A percentile compares a stretch with the other conserved stretches of the same genome.
These are phyloP conservation scores for Cystobasidium tubakii DNA, from an alignment of 768 basidiomycete genomes.

Conservation along the genomic window DNA sequence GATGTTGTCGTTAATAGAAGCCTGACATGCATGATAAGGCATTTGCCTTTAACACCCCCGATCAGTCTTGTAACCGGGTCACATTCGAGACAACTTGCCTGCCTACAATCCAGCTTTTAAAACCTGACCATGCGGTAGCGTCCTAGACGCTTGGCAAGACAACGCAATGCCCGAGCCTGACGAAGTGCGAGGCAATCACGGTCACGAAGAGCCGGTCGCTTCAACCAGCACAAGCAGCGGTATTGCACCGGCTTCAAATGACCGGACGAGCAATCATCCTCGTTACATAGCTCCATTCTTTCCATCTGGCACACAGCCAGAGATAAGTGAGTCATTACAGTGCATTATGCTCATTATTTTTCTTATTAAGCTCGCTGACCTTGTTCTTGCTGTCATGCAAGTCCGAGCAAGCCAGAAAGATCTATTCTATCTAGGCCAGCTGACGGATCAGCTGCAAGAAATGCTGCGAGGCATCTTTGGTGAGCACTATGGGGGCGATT, in stretches of 20 bases:
- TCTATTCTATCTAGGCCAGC: conserved; percentile 44
- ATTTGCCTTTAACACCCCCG: too few species aligned
- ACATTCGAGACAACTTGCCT: not conserved
- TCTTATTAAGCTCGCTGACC: not conserved
- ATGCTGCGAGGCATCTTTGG: conserved; percentile 40
- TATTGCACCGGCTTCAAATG: conserved; percentile 1
- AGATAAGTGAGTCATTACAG: conserved; percentile 42
- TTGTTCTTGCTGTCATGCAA: conserved; percentile 20
- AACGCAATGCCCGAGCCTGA: not conserved
- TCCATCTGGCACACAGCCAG: conserved; percentile 43
- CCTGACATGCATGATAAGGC: not conserved
- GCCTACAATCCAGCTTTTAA: too few species aligned
- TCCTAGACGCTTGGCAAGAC: not conserved
- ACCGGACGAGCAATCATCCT: not conserved
- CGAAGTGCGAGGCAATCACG: not conserved
- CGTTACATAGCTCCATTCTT: conserved; percentile 41
- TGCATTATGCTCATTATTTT: rapidly evolving
- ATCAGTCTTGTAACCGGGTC: not conserved
- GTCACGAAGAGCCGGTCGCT: not conserved
- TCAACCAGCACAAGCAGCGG: not conserved
- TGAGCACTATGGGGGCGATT: not conserved
- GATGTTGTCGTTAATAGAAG: not conserved
- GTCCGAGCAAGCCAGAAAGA: conserved; percentile 47
- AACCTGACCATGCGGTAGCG: not conserved
- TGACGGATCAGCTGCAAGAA: conserved; percentile 44